These are phyloP conservation scores for Coleophoma crateriformis DNA, from an alignment of 2,329 filamentous ascomycete species.

Conservation along the genomic window DNA sequence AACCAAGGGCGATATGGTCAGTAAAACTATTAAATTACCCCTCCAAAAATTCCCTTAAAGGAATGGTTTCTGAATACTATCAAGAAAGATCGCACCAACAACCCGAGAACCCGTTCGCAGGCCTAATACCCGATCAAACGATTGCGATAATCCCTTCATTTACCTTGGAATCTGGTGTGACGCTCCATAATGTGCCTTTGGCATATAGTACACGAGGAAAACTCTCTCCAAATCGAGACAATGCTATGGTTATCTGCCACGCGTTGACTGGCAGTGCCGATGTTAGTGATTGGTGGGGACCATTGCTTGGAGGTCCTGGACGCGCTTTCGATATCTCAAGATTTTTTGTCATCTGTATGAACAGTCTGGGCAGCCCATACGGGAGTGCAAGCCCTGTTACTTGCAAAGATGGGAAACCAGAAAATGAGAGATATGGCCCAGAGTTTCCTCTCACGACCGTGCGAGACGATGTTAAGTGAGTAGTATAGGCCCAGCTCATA, in stretches of 20 bases:
- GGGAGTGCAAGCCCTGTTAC: constrained; percentile 87
- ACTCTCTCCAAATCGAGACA: constrained; percentile 52
- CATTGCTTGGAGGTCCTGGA: constrained; percentile 70
- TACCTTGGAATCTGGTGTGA: constrained; percentile 86
- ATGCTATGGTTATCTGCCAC: constrained; percentile 75
- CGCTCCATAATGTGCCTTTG: constrained; percentile 68
- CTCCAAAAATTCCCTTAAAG: constrained; percentile 17
- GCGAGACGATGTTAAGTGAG: constrained; percentile 89
- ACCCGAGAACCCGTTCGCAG: constrained; percentile 86
- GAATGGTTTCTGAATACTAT: constrained; percentile 49
- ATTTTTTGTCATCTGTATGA: constrained; percentile 84
- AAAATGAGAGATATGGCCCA: constrained; percentile 77
- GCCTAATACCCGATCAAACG: constrained; percentile 81
- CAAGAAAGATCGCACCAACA: constrained; percentile 43
- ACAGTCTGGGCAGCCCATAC: constrained; percentile 80
- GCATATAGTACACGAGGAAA: constrained; percentile 62
- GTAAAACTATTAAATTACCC: constrained; percentile 9
- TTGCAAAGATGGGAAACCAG: constrained; percentile 72
- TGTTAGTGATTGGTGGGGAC: constrained; percentile 85
- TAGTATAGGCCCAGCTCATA: constrained; percentile 2
- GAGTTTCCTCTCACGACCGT: constrained; percentile 96
- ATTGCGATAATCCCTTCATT: constrained; percentile 85
- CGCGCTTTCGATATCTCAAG: constrained; percentile 75
- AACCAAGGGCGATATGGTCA: constrained; percentile 17
- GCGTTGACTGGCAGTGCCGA: constrained; percentile 82